Conservation (phyloP, 371 early-diverging fungal species). For the Mucor sp. region DNA sequence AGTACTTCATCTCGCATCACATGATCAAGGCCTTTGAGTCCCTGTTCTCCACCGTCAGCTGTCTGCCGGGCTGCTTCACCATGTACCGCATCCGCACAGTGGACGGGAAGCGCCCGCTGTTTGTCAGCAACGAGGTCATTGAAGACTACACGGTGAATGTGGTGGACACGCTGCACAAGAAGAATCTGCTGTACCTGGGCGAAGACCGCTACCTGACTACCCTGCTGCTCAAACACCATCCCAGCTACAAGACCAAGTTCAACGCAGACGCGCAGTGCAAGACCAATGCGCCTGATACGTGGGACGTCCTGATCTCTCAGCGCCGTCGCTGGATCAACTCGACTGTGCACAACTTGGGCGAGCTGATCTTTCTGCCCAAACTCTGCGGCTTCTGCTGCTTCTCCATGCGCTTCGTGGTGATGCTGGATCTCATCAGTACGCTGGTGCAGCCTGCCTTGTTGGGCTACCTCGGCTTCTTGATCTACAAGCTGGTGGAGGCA, state of each 20-base stretch:
- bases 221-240: conserved; percentile 97
- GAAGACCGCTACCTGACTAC: conserved; percentile 95
- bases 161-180: conserved; percentile 96
- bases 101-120: conserved; percentile 78
- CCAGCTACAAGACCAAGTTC: conserved; percentile 92
- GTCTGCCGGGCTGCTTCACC: conserved; percentile 95
- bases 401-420: conserved; percentile 98
- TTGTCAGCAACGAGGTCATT: conserved; percentile 86
- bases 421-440: conserved; percentile 93
- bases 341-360: conserved; percentile 93
- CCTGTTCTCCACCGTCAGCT: conserved; percentile 97
- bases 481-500: conserved; percentile 63
- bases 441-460: conserved; percentile 93
- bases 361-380: conserved; percentile 80
- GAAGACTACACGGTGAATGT: conserved; percentile 91
- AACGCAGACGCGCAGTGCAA: conserved; percentile 91
- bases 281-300: conserved; percentile 96
- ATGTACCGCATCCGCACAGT: conserved; percentile 88
- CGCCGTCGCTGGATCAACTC: conserved; percentile 98
- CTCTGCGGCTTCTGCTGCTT: conserved; percentile 98
- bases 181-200: conserved; percentile 78
- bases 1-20: conserved; percentile 98
- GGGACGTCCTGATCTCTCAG: conserved; percentile 92
- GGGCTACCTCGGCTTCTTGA: conserved; percentile 83
- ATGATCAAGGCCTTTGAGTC: conserved; percentile 98